phyloP scores from a whole-genome alignment of 768 basidiomycete genomes.

The Xerocomellus chrysenteron region DNA sequence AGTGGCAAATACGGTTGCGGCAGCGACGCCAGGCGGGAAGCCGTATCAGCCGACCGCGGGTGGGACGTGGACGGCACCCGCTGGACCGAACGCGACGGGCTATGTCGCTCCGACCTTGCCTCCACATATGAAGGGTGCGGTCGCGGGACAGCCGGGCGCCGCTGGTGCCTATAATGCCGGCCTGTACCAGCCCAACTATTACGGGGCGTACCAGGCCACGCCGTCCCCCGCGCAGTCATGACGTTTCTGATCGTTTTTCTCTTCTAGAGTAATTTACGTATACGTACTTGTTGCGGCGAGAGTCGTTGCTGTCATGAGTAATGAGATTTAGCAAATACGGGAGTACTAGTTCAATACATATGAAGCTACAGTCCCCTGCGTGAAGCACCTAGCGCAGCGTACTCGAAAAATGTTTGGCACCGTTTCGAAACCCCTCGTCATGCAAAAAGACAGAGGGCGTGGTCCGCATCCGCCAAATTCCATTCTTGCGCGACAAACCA shows the following conservation, averaged over 20 bases:
- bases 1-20: conserved; percentile 54
- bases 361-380: not conserved
- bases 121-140: conserved; percentile 37
- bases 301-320: conserved; percentile 15
- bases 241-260: not conserved
- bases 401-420: conserved; percentile 14
- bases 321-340: conserved; percentile 7
- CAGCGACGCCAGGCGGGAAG: conserved; percentile 26
- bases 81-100: conserved; percentile 20
- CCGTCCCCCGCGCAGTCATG: conserved; percentile 33
- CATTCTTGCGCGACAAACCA: conserved; percentile 31
- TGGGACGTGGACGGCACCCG: conserved; percentile 28
- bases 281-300: conserved; percentile 6
- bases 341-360: not conserved
- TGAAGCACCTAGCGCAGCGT: too few species aligned
- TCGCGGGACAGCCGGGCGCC: conserved; percentile 22
- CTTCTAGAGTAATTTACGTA: conserved; percentile 23
- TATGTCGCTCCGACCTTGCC: conserved; percentile 41
- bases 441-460: not conserved
- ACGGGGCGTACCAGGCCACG: conserved; percentile 33
- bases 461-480: conserved; percentile 7
- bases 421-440: conserved; percentile 7
- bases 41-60: conserved; percentile 30
- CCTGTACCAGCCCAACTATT: conserved; percentile 33
- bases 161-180: conserved; percentile 17